Evolutionary conservation across 2,329 filamentous ascomycete species (phyloP).

Genomic region (Trichoderma semiorbis): DNA sequence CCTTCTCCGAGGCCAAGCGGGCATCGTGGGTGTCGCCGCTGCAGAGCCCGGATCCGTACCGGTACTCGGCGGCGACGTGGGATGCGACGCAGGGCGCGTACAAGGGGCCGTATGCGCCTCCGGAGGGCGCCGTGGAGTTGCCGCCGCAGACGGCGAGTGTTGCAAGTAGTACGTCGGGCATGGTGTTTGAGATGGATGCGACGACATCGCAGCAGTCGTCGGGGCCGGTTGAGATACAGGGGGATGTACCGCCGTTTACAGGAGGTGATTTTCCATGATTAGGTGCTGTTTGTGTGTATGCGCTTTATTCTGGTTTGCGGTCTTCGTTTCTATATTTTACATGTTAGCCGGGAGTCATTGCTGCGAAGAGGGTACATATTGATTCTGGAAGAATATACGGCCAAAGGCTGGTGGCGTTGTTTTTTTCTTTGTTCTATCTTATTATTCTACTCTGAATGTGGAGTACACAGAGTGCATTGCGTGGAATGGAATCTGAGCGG

Average conservation of each 20-base stretch:
- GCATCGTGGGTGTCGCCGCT: conserved; percentile 16
- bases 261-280: neutral
- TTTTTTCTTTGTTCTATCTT: neutral
- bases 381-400: neutral
- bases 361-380: neutral
- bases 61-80: conserved; percentile 13
- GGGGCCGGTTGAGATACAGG: conserved; percentile 19
- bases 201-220: neutral
- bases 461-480: neutral
- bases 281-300: neutral
- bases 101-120: conserved; percentile 17
- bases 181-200: conserved; percentile 22
- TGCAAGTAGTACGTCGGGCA: neutral
- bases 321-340: neutral
- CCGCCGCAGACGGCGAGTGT: conserved; percentile 8
- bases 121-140: conserved; percentile 19
- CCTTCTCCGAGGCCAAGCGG: conserved; percentile 19
- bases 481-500: neutral
- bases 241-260: conserved; percentile 13
- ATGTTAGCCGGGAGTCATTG: neutral
- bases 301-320: neutral
- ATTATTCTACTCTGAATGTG: neutral
- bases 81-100: conserved; percentile 11
- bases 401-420: neutral
- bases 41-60: conserved; percentile 15